A percentile compares a stretch with the other conserved stretches of the same genome.
Evolutionary conservation across 257 asterid genomes (phyloP).

Genomic region (Gentiana macrophylla): DNA sequence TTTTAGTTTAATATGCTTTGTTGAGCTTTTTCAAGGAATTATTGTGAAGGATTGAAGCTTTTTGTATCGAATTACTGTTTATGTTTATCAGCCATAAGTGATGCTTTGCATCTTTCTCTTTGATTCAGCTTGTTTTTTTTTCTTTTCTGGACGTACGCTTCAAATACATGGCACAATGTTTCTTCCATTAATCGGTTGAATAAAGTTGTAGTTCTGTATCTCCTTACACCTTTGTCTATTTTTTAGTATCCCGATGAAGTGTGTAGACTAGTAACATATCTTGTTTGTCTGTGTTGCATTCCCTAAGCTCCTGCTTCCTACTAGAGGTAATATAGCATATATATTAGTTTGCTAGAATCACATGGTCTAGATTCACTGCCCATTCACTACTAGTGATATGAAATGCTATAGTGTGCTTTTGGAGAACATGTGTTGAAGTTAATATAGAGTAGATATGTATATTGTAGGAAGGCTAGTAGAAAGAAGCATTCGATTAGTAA

Average conservation of each 20-base stretch:
- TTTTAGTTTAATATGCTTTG: constrained; percentile 3
- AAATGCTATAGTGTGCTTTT: neutral
- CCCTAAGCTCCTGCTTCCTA: neutral
- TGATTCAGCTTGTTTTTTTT: constrained; percentile 8
- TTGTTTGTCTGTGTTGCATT: neutral
- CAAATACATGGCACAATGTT: constrained; percentile 2
- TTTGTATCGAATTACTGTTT: constrained; percentile 10
- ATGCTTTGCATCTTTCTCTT: constrained; percentile 8
- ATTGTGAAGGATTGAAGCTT: constrained; percentile 1
- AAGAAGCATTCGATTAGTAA: neutral
- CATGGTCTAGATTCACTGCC: neutral
- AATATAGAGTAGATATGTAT: neutral
- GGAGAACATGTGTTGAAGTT: neutral
- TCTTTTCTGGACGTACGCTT: constrained; percentile 4
- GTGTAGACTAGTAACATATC: neutral
- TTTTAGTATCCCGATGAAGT: neutral
- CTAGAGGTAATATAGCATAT: neutral
- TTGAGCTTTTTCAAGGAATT: constrained; percentile 10
- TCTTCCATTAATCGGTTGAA: constrained; percentile 12
- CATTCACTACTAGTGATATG: neutral
- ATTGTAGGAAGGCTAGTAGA: neutral
- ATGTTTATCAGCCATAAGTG: constrained; percentile 17
- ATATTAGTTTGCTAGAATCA: neutral
- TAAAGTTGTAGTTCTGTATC: constrained; percentile 9
- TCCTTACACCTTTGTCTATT: neutral